These are phyloP conservation scores for Salix purpurea DNA, from an alignment of 345 rosid species.

Conservation along the genomic window DNA sequence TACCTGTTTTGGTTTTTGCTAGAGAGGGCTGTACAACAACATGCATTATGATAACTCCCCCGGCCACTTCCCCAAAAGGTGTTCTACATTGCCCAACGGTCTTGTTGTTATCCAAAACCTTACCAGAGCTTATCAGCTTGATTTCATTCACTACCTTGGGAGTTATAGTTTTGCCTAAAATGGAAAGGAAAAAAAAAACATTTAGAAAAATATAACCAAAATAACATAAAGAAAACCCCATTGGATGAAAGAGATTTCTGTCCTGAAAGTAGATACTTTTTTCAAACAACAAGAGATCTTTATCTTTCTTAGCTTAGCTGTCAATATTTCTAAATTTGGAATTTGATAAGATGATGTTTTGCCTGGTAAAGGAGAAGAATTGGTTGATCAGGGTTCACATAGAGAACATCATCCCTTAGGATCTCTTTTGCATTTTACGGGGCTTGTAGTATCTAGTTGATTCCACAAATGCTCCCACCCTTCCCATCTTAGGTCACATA, in stretches of 20 bases:
- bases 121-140: conserved; percentile 81
- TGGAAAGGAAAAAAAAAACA: background rate
- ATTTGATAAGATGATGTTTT: background rate
- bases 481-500: background rate
- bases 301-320: background rate
- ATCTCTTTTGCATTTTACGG: background rate
- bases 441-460: background rate
- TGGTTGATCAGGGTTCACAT: background rate
- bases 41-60: conserved; percentile 66
- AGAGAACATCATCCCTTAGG: background rate
- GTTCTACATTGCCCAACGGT: conserved; percentile 80
- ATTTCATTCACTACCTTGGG: conserved; percentile 80
- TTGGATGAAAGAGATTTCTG: background rate
- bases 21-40: conserved; percentile 87
- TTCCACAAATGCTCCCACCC: background rate
- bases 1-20: conserved; percentile 66
- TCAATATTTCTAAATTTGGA: background rate
- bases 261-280: background rate
- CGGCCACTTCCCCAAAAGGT: conserved; percentile 65
- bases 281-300: background rate
- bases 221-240: background rate
- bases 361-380: background rate
- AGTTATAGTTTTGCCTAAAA: conserved; percentile 61
- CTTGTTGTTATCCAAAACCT: conserved; percentile 77
- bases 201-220: background rate